Evolutionary conservation across 352 stramenopile species (phyloP).

Genomic region (Phytophthora citricola): DNA sequence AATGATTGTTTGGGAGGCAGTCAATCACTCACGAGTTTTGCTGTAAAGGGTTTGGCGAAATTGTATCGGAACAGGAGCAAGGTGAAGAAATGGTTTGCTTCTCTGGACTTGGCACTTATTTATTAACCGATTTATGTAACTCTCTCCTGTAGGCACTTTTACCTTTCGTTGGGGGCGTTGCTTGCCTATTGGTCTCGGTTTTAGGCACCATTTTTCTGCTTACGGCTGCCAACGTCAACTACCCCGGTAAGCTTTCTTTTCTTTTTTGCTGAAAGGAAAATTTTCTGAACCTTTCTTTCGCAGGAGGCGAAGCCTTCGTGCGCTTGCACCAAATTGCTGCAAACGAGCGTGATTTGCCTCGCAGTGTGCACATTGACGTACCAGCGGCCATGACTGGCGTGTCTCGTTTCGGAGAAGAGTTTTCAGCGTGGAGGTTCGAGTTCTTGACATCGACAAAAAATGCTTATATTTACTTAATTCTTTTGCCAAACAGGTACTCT

Average conservation of each 20-base stretch:
- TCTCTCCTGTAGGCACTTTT: conserved; percentile 44
- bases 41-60: conserved; percentile 66
- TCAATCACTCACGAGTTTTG: background rate
- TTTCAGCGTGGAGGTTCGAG: conserved; percentile 69
- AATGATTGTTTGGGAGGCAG: no score
- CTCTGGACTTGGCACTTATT: background rate
- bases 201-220: conserved; percentile 66
- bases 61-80: conserved; percentile 69
- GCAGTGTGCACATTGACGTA: conserved; percentile 93
- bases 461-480: background rate
- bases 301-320: conserved; percentile 74
- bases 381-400: conserved; percentile 95
- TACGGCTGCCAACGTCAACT: conserved; percentile 90
- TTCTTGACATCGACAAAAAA: background rate
- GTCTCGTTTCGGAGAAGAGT: conserved; percentile 88
- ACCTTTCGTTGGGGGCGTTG: conserved; percentile 57
- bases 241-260: conserved; percentile 76
- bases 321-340: conserved; percentile 59
- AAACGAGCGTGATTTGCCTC: conserved; percentile 37
- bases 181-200: conserved; percentile 54
- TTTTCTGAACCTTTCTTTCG: conserved; percentile 7
- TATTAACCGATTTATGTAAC: background rate
- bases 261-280: background rate
- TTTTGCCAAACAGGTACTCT: conserved; percentile 57
- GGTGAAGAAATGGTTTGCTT: conserved; percentile 32